Evolutionary conservation across 371 early-diverging fungal species (phyloP), one percentile per base, ranked within the genome.

Genomic region (Mortierella polycephala): DNA sequence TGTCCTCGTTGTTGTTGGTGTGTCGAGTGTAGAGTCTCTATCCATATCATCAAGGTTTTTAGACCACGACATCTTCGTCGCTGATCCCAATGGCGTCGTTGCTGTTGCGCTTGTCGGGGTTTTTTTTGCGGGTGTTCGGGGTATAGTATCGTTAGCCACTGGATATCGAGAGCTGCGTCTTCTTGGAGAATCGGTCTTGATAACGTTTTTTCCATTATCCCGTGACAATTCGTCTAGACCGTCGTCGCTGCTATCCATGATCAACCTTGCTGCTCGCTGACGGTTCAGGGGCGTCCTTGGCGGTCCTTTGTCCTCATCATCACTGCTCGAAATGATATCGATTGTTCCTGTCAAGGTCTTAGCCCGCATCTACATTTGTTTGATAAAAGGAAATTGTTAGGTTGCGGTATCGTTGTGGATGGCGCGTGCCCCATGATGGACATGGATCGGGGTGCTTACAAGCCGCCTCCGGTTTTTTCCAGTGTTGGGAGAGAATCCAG

Each of bases 61-160:
- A 4, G 77, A 71, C 71, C 77, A 77, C 1, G 77, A 72, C 72
- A 77, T 71, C 39, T 61, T 71, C 14, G 57, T 41, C 12, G 62
- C 9, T 10, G 75, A 62, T 16, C 57, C 71, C 7, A 59, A 47
- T 5, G 49, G 50, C 20, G 52, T 6, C 5, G 50, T 14, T 60
- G 64, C 3, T 13, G 59, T 18, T 9, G 53, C 16, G 1, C 10
- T n/a, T n/a, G 12, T 20, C 5, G 44, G 39, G 7, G 63, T 21
- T 44, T 41, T 51, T 0, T 5, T 49, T n/a, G 46, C 18, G 11
- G 63, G 41, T 8, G 55, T 30, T 51, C 46, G 47, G 11, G 77
- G 69, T 18, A 77, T 71, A 44, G 59, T 68, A 47, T 71, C 77
- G 18, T 68, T 50, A 7, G 72, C 57, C 21, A 64, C 49, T 5